Conservation (phyloP, 2,329 filamentous ascomycete species). For the Hypomyces perniciosus region DNA sequence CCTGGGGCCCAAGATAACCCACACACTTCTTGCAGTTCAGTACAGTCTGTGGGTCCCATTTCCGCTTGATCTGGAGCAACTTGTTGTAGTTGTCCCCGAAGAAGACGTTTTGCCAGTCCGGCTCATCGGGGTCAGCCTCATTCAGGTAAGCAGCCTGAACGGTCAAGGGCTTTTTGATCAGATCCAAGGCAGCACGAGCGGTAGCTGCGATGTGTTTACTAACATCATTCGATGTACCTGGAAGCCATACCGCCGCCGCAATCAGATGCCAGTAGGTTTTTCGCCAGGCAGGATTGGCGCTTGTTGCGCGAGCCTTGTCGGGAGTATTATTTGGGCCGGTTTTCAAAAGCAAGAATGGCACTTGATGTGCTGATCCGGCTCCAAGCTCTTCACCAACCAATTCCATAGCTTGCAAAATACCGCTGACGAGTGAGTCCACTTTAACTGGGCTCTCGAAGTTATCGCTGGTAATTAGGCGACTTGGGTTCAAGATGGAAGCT, state of each 20-base stretch:
- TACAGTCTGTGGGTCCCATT: constrained; percentile 37
- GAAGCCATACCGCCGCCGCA: constrained; percentile 22
- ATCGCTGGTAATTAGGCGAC: not conserved
- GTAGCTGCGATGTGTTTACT: not conserved
- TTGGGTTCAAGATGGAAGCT: not conserved
- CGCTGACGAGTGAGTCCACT: not conserved
- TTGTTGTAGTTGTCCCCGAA: constrained; percentile 41
- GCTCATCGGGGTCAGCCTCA: constrained; percentile 43
- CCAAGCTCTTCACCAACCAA: not conserved
- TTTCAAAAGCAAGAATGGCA: not conserved
- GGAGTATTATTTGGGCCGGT: constrained; percentile 3
- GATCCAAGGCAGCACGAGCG: not conserved
- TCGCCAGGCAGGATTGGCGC: constrained; percentile 6
- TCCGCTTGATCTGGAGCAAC: constrained; percentile 41
- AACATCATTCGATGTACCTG: constrained; percentile 36
- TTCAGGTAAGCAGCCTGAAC: constrained; percentile 38
- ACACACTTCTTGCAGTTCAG: constrained; percentile 3
- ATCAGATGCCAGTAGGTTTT: constrained; percentile 20
- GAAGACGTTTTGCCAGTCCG: constrained; percentile 37
- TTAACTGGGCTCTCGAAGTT: not conserved
- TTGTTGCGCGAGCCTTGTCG: not conserved
- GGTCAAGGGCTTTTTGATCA: not conserved
- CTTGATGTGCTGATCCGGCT: not conserved
- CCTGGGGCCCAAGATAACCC: not conserved
- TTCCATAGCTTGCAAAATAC: constrained; percentile 1